A percentile compares a stretch with the other conserved stretches of the same genome.
These are phyloP conservation scores for Sugiyamaella xylanicola DNA, from an alignment of 1,139 yeast genomes.

Conservation along the genomic window DNA sequence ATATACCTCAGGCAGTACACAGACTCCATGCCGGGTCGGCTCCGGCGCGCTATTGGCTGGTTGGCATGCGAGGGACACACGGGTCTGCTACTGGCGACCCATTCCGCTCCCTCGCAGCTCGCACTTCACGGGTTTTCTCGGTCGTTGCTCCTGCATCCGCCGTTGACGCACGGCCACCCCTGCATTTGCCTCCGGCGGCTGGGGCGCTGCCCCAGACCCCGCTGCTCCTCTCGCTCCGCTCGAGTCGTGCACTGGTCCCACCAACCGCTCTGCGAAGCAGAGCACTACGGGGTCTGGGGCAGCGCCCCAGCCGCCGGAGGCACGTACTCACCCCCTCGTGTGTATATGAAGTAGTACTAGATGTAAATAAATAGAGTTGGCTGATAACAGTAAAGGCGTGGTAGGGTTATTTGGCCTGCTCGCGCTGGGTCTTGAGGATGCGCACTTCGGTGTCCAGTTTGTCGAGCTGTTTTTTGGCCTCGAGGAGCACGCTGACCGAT, in stretches of 20 bases:
- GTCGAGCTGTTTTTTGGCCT: slow-evolving; percentile 84
- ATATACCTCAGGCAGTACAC: no score
- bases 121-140: no score
- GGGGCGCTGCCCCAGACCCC: background rate
- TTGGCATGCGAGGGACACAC: no score
- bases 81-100: no score
- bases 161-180: no score
- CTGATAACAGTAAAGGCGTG: no score
- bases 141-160: no score
- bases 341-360: background rate
- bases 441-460: slow-evolving; percentile 79
- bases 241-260: background rate
- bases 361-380: background rate
- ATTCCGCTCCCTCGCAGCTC: no score
- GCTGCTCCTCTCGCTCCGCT: no score
- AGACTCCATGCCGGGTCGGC: no score
- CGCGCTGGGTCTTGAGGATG: slow-evolving; percentile 49
- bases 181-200: no score
- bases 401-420: background rate
- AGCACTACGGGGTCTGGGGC: background rate
- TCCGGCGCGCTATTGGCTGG: no score
- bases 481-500: slow-evolving; percentile 72
- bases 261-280: background rate
- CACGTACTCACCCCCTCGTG: background rate
- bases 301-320: background rate